Evolutionary conservation across 2,329 filamentous ascomycete genomes (phyloP).

Genomic region (Tolypocladium ovalisporum): DNA sequence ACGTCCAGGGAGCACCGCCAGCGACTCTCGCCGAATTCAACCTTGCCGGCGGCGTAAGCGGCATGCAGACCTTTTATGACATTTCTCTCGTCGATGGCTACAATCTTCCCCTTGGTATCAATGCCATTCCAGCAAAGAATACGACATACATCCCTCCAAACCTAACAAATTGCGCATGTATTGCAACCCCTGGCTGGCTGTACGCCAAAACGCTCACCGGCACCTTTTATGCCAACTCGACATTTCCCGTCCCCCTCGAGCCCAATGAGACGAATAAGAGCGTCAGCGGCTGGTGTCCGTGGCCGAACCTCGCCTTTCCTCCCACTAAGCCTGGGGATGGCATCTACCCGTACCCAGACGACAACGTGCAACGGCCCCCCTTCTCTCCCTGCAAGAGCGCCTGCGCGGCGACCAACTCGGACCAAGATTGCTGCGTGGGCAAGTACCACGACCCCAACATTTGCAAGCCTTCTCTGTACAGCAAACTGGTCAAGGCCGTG

Average conservation of each 20-base stretch:
- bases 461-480: conserved; percentile 60
- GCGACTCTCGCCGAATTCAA: conserved; percentile 75
- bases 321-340: conserved; percentile 63
- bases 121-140: conserved; percentile 50
- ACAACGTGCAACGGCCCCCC: conserved; percentile 54
- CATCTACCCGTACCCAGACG: conserved; percentile 72
- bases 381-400: conserved; percentile 73
- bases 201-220: conserved; percentile 43
- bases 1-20: conserved; percentile 53
- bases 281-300: conserved; percentile 66
- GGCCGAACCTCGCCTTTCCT: conserved; percentile 59
- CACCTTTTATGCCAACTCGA: conserved; percentile 49
- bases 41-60: conserved; percentile 50
- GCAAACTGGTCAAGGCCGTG: conserved; percentile 57
- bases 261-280: conserved; percentile 41
- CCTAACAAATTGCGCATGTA: conserved; percentile 65
- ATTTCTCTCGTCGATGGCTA: conserved; percentile 80
- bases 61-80: conserved; percentile 66
- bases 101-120: conserved; percentile 61
- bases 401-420: conserved; percentile 56
- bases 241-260: conserved; percentile 60
- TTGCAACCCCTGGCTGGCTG: conserved; percentile 56
- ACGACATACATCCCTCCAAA: conserved; percentile 61
- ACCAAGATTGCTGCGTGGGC: conserved; percentile 67
- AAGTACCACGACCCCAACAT: conserved; percentile 49